A percentile compares a stretch with the other conserved stretches of the same genome.
phyloP scores from a whole-genome alignment of 306 rosid species.

The Glycine latifolia region DNA sequence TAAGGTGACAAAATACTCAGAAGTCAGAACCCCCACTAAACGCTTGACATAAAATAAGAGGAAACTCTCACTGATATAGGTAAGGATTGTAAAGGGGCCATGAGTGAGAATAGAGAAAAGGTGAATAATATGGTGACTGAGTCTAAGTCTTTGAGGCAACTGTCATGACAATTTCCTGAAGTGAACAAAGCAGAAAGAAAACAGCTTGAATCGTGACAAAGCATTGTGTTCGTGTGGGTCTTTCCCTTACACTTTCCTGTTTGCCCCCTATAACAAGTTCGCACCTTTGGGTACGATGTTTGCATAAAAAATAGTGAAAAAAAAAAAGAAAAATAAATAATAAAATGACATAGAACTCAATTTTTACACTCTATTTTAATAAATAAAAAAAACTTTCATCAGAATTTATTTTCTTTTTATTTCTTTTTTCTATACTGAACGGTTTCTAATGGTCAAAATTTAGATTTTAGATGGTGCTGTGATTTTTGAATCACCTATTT shows the following conservation, averaged over 20 bases:
- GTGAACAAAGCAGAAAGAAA: constrained; percentile 26
- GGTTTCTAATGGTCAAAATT: too few species aligned
- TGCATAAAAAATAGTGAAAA: too few species aligned
- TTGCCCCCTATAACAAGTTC: neutral
- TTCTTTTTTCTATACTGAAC: too few species aligned
- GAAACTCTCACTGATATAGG: neutral
- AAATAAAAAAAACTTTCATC: too few species aligned
- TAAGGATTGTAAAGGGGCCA: neutral
- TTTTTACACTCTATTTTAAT: too few species aligned
- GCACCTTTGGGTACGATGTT: neutral
- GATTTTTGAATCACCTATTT: too few species aligned
- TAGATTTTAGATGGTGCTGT: too few species aligned
- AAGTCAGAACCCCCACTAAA: neutral
- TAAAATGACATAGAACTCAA: too few species aligned
- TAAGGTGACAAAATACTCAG: constrained; percentile 10
- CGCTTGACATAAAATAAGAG: neutral
- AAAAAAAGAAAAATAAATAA: too few species aligned
- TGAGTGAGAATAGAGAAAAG: neutral
- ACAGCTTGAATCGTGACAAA: neutral
- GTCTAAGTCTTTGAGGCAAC: neutral
- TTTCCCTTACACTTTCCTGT: neutral
- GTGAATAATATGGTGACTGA: neutral
- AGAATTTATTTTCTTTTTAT: too few species aligned
- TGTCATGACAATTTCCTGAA: neutral
- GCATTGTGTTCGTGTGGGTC: neutral